Conservation (phyloP, 495 filamentous ascomycete genomes). For the Aspergillus taichungensis region DNA sequence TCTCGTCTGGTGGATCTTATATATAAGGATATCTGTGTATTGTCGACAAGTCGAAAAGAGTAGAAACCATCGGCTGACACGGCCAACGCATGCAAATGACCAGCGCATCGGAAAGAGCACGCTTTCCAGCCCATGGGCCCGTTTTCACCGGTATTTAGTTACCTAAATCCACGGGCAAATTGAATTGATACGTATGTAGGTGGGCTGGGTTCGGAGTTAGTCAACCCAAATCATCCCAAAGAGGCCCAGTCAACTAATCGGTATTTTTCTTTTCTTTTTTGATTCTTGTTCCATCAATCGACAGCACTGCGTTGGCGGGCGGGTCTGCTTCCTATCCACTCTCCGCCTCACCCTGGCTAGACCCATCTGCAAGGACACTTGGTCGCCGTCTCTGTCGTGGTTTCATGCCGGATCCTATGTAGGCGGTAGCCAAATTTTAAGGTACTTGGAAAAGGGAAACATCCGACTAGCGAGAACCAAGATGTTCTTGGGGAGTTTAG, state of each 20-base stretch:
- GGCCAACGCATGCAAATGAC: slow-evolving; percentile 17
- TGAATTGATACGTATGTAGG: slow-evolving; percentile 9
- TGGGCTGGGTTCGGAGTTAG: slow-evolving; percentile 11
- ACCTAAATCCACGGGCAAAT: neutral
- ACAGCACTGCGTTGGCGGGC: slow-evolving; percentile 16
- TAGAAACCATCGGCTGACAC: slow-evolving; percentile 9
- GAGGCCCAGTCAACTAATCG: slow-evolving; percentile 8
- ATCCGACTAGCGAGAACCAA: too few species aligned
- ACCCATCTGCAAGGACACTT: slow-evolving; percentile 16
- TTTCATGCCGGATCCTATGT: slow-evolving; percentile 10
- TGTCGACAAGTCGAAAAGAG: neutral
- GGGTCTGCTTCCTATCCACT: slow-evolving; percentile 14
- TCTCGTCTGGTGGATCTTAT: neutral
- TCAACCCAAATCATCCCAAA: slow-evolving; percentile 13
- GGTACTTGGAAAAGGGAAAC: slow-evolving; percentile 9
- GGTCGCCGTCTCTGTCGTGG: slow-evolving; percentile 10
- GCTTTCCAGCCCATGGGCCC: too few species aligned
- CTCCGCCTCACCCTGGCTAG: slow-evolving; percentile 13
- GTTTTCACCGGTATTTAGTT: too few species aligned
- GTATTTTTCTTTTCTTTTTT: neutral
- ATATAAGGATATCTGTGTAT: slow-evolving; percentile 6
- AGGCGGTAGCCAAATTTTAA: neutral
- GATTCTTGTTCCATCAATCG: neutral
- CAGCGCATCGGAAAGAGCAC: slow-evolving; percentile 11
- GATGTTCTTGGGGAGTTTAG: too few species aligned